A percentile compares a stretch with the other conserved stretches of the same genome.
phyloP scores from a whole-genome alignment of 306 rosid species.

The Casuarina cunninghamiana region DNA sequence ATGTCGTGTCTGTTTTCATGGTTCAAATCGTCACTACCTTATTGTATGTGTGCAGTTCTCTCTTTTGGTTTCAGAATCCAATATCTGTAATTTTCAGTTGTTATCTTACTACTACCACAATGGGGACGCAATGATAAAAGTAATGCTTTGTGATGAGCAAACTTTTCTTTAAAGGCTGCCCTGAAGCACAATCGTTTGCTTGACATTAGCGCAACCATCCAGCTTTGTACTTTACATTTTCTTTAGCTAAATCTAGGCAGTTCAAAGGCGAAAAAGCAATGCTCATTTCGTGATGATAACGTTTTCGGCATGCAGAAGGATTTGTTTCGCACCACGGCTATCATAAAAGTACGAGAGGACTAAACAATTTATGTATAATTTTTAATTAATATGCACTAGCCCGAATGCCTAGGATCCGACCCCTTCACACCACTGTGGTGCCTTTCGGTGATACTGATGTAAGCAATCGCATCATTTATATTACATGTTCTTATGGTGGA shows the following conservation, averaged over 20 bases:
- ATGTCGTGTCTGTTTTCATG: constrained; percentile 25
- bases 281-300: background rate
- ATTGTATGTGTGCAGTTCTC: too few species aligned
- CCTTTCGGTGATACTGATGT: constrained; percentile 72
- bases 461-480: constrained; percentile 25
- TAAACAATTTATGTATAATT: background rate
- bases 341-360: background rate
- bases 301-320: background rate
- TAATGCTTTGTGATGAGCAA: background rate
- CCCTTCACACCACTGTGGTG: constrained; percentile 17
- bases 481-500: constrained; percentile 31
- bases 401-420: constrained; percentile 35
- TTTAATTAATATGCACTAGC: constrained; percentile 6
- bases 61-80: background rate
- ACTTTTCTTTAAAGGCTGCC: background rate
- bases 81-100: background rate
- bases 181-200: background rate
- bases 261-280: background rate
- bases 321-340: background rate
- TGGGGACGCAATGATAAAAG: background rate
- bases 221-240: background rate
- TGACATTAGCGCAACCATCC: background rate
- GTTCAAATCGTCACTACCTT: constrained; percentile 27
- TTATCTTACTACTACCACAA: background rate
- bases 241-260: background rate